These are phyloP conservation scores for Coniosporium uncinatum DNA, from an alignment of 2,329 filamentous ascomycete species.

Conservation along the genomic window DNA sequence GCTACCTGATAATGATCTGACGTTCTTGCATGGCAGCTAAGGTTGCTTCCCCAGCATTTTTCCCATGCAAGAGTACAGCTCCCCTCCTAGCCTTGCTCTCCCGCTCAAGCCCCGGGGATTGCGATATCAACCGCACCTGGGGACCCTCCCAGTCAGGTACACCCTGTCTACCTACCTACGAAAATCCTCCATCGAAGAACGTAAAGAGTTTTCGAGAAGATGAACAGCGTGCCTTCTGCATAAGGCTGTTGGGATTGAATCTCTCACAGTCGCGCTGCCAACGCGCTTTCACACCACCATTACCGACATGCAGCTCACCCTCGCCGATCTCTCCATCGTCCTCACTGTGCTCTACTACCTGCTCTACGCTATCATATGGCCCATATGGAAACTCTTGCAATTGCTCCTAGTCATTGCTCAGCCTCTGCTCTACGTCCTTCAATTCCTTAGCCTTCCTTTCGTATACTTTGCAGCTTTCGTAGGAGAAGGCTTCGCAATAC, in stretches of 20 bases:
- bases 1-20: too few species aligned
- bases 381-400: conserved; percentile 25
- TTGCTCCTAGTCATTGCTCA: conserved; percentile 33
- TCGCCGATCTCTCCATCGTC: conserved; percentile 25
- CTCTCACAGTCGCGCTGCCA: conserved; percentile 1
- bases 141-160: too few species aligned
- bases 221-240: not conserved
- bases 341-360: conserved; percentile 28
- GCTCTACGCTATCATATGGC: too few species aligned
- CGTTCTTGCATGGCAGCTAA: too few species aligned
- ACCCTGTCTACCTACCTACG: too few species aligned
- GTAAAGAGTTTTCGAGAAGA: too few species aligned
- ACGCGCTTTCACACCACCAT: not conserved
- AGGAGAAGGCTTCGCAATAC: conserved; percentile 35
- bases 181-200: too few species aligned
- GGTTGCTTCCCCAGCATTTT: too few species aligned
- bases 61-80: too few species aligned
- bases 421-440: conserved; percentile 40
- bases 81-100: too few species aligned
- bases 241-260: conserved; percentile 14
- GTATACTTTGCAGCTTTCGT: conserved; percentile 36
- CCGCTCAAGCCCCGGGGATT: too few species aligned
- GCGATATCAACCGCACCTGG: too few species aligned
- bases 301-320: conserved; percentile 20
- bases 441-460: conserved; percentile 44